phyloP scores from a whole-genome alignment of 257 asterid species.

The Ophiorrhiza pumila region DNA sequence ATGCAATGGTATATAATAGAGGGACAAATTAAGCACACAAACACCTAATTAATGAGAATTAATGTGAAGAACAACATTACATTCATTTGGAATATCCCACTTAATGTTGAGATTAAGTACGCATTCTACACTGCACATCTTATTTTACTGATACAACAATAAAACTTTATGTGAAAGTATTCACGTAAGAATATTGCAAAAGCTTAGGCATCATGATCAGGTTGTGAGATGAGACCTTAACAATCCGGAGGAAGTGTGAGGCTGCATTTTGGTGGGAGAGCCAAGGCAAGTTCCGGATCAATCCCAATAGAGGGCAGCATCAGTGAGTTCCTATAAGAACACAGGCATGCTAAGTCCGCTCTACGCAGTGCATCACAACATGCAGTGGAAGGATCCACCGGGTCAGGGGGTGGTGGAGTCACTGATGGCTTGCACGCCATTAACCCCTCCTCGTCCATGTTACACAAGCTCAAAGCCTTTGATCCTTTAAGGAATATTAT shows the following conservation, averaged over 20 bases:
- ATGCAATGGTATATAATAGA: no score
- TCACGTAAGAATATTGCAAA: no score
- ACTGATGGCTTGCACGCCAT: constrained; percentile 57
- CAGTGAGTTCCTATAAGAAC: constrained; percentile 52
- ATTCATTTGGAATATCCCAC: no score
- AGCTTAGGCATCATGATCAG: no score
- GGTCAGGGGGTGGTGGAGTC: constrained; percentile 51
- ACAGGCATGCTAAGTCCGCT: constrained; percentile 61
- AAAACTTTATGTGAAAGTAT: no score
- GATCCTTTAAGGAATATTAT: background rate
- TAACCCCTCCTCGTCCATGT: constrained; percentile 54
- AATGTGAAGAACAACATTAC: no score
- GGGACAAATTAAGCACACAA: no score
- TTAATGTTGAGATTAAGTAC: no score
- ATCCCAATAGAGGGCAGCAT: constrained; percentile 66
- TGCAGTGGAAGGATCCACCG: constrained; percentile 45
- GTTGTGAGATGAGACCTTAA: constrained; percentile 3
- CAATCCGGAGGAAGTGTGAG: constrained; percentile 46
- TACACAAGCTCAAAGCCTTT: constrained; percentile 35
- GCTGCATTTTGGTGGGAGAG: constrained; percentile 64
- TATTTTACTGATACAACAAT: no score
- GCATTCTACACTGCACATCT: no score
- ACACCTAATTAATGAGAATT: no score
- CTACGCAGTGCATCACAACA: constrained; percentile 53
- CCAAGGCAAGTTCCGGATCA: constrained; percentile 71